Evolutionary conservation across 2,329 filamentous ascomycete genomes (phyloP).

Genomic region (Ascochyta rabiei): DNA sequence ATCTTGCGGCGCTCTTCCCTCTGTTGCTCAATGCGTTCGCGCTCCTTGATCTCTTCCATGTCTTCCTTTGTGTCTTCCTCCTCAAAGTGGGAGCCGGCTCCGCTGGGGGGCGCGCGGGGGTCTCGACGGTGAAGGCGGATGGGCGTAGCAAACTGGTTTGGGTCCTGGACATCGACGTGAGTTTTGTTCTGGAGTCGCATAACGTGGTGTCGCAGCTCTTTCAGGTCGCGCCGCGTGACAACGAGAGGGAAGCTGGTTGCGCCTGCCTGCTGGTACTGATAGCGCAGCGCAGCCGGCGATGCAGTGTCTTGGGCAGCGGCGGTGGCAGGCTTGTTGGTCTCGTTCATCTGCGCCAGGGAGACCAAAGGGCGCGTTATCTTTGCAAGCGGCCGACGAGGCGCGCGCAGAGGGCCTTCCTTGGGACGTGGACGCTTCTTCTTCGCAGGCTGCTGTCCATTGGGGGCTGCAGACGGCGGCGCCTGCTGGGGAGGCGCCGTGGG

Average conservation of each 20-base stretch:
- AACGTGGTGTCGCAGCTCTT: slow-evolving; percentile 83
- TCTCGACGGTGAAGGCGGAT: slow-evolving; percentile 90
- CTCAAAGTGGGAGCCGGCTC: slow-evolving; percentile 43
- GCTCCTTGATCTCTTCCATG: slow-evolving; percentile 68
- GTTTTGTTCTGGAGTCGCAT: slow-evolving; percentile 75
- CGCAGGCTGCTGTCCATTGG: slow-evolving; percentile 41
- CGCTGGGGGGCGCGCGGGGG: slow-evolving; percentile 67
- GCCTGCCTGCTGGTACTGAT: slow-evolving; percentile 35
- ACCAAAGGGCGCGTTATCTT: slow-evolving; percentile 41
- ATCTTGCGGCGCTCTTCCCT: slow-evolving; percentile 84
- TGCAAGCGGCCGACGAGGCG: slow-evolving; percentile 42
- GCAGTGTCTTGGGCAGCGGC: slow-evolving; percentile 17
- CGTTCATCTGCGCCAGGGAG: slow-evolving; percentile 43
- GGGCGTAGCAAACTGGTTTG: slow-evolving; percentile 83
- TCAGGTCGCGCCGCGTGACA: slow-evolving; percentile 79
- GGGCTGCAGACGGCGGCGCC: slow-evolving; percentile 29
- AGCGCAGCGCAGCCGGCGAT: slow-evolving; percentile 30
- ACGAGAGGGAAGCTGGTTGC: slow-evolving; percentile 64
- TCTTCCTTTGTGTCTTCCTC: slow-evolving; percentile 69
- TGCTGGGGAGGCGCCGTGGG: slow-evolving; percentile 26
- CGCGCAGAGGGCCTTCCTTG: slow-evolving; percentile 47
- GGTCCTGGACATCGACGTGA: slow-evolving; percentile 71
- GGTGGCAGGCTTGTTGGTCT: slow-evolving; percentile 23
- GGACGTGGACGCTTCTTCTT: slow-evolving; percentile 43
- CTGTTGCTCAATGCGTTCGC: slow-evolving; percentile 62